Evolutionary conservation across 2,329 filamentous ascomycete genomes (phyloP), one percentile per base, ranked within the genome.

Genomic region (Coleophoma eucalyptorum): DNA sequence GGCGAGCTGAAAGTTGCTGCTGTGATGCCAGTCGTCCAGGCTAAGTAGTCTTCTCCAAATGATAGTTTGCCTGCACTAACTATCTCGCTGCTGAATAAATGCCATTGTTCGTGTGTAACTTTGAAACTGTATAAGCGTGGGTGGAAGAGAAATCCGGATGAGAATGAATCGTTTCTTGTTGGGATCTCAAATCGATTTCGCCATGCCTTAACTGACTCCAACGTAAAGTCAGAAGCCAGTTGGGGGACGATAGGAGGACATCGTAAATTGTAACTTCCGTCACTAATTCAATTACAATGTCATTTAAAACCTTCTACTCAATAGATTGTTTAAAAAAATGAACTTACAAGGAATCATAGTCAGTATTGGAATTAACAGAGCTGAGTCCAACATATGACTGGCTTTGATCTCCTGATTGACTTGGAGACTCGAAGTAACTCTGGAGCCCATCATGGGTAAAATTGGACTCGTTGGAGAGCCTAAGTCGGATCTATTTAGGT

Each of bases 121-220:
- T 46, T 16, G 13, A 48, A 31, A 21, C 48, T 32, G 38, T 51
- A 48, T 37, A 51, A 46, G n/a, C 35, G 49, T 15, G 49, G 44
- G 26, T 51, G 44, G 44, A 48, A 51, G 33, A 40, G 45, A 45
- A 51, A 51, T 6, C 49, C 49, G 10, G 44, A 51, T 20, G 49
- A 51, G 32, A 51, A 32, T 10, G 49, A 45, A 43, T 42, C 37
- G 44, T 21, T 48, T 19, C 48, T 51, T 32, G 49, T 48, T 19
- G 49, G 49, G 5, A 51, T 43, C 33, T 18, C 32, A 34, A 50
- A 50, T 45, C 48, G 48, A 21, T 15, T 19, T 16, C 20, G 3
- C 5, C 12, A 18, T 42, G 15, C 40, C 5, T 19, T 42, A 21
- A n/a, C 20, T 20, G 12, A 42, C 15, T 12, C 5, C 16, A 19